Conservation (phyloP, 768 basidiomycete genomes). For the Pulveroboletus frians region DNA sequence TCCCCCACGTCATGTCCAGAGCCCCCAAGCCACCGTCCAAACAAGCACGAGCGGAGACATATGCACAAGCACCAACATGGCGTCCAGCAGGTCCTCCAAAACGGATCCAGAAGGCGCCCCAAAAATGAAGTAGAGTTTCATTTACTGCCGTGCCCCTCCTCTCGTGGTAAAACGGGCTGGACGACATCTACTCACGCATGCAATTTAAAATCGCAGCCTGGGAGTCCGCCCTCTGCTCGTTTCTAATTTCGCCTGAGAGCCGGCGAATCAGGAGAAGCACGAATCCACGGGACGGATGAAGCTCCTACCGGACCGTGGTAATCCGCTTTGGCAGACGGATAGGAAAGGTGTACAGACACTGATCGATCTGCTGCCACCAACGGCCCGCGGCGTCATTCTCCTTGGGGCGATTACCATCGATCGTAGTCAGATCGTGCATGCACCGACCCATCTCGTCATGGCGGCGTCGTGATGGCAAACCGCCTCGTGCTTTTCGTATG, state of each 20-base stretch:
- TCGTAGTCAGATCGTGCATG: not conserved
- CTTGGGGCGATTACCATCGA: slow-evolving; percentile 7
- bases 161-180: slow-evolving; percentile 4
- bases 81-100: not conserved
- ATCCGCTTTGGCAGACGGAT: not conserved
- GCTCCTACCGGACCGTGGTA: slow-evolving; percentile 5
- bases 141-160: not conserved
- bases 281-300: not conserved
- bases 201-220: slow-evolving; percentile 15
- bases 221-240: slow-evolving; percentile 14
- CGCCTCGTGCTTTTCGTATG: not conserved
- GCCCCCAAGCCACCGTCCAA: slow-evolving; percentile 2
- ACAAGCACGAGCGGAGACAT: slow-evolving; percentile 3
- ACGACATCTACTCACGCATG: slow-evolving; percentile 16
- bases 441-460: not conserved
- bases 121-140: slow-evolving; percentile 21
- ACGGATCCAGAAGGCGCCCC: slow-evolving; percentile 1
- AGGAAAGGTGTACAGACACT: not conserved
- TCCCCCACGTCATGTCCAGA: slow-evolving; percentile 6
- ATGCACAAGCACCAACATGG: not conserved
- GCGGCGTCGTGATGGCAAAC: slow-evolving; percentile 5
- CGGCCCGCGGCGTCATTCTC: slow-evolving; percentile 1
- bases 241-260: slow-evolving; percentile 19
- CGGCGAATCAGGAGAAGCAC: not conserved
- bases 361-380: slow-evolving; percentile 5